Conservation (phyloP, 768 basidiomycete genomes). For the Cystobasidium ongulense region DNA sequence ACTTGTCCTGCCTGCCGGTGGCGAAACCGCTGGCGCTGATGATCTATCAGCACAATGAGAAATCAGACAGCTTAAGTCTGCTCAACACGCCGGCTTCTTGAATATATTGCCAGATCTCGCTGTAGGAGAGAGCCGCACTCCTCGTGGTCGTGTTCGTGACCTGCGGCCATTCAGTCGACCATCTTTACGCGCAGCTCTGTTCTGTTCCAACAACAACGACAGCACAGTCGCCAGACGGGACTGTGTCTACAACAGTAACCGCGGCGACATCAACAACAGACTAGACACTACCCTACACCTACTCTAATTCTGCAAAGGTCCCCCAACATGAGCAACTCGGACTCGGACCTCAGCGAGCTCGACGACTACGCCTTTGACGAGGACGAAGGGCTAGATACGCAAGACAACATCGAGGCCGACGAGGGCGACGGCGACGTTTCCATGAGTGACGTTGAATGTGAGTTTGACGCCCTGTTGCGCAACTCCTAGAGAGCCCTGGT, state of each 20-base stretch:
- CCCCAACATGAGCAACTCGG: neutral
- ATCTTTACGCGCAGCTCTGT: neutral
- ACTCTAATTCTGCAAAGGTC: neutral
- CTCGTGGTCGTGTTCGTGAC: no score
- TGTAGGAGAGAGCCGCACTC: no score
- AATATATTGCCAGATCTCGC: neutral
- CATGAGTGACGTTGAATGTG: neutral
- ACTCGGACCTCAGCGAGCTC: conserved; percentile 13
- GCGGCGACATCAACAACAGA: neutral
- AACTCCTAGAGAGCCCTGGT: no score
- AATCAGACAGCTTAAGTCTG: neutral
- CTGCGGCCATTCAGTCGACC: no score
- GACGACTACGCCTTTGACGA: conserved; percentile 34
- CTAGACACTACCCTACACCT: neutral
- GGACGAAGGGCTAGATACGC: conserved; percentile 30
- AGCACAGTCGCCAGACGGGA: neutral
- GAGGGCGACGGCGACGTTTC: conserved; percentile 37
- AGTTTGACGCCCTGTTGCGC: neutral
- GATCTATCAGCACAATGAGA: no score
- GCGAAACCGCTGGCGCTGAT: neutral
- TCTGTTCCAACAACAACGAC: neutral
- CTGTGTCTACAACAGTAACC: neutral
- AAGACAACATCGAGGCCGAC: conserved; percentile 35
- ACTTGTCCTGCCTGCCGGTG: neutral
- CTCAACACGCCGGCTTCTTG: neutral